Base-by-base conservation (phyloP, 192 early-diverging fungal species). In the Rhizoclosmatium sp. region DNA sequence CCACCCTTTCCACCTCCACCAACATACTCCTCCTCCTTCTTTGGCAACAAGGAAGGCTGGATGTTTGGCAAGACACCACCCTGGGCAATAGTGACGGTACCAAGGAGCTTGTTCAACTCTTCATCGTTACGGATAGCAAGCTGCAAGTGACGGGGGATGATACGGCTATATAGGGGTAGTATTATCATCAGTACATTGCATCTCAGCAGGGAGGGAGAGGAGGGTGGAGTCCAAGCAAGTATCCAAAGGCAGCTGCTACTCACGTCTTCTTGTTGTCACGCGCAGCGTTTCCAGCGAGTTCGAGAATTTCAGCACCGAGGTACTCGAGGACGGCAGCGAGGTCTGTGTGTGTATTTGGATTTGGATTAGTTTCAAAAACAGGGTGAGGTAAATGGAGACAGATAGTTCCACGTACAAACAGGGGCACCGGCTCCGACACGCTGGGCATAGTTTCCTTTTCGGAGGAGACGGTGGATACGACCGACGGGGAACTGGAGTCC, bases 141-240 rank as follows among this genome's bases (percentile, higher is more conserved):
- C 87, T 96, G 96, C 67, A 95, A 85, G 87, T 97, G 95, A 80
- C 96, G 93, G 82, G 95, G 96, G 84, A 97, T 95, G 85, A 97
- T 95, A 91, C 96, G 94, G 40, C 64, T 65, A 31, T 12, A 12
- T 65, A 31, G 31, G 31, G 31, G 31, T 31, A 31, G 31, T 31
- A 31, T 31, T 31, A 31, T 31, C 31, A 31, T 31, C 31, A 31
- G 31, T 31, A 31, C 31, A 31, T 31, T 31, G 31, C 31, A 31
- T 31, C 31, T 31, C 31, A 31, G 31, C 31, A 31, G 31, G 31
- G 31, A 31, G 31, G 31, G 31, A 31, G 31, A 31, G 31, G 31
- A 31, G 31, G 31, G 31, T 31, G 31, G 31, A 31, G 31, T 31
- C 31, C 31, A 31, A 31, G 31, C 31, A 31, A 31, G 31, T 31